Evolutionary conservation across 768 basidiomycete species (phyloP), one percentile per base, ranked within the genome.

Genomic region (Pleurotus cornucopiae): DNA sequence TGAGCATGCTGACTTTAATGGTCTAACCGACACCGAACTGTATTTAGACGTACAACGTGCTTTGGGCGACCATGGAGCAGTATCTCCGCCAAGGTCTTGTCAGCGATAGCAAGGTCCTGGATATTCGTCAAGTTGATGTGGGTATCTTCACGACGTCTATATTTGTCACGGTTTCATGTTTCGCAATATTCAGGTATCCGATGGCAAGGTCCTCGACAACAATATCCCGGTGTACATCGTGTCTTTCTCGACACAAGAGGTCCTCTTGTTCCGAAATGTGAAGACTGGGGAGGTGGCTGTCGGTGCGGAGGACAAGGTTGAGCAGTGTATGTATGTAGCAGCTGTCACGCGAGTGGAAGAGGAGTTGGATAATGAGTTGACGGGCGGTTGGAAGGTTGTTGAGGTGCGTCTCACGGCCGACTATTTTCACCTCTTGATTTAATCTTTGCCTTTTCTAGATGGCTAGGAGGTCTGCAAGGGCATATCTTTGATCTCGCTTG

Each of bases 61-160:
- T 98, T 3, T 96, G 95, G 90, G 96, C 96, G 5, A 96, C 94
- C 5, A 91, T 99, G 84, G 94, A 95, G 62, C 88, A 91, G 63
- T 98, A 94, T 68, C 81, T 95, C 48, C 80, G 83, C 38, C 94
- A 96, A 65, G 94, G 96, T 1, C 80, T 98, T 21, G 76, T 96
- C 61, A 92, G 91, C 61, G 93, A 95, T 66, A 94, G 91, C 70
- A 93, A 92, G 65, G 89, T 97, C 16, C 84, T 98, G 16, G 96
- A 98, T 73, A 98, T 99, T 66, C 89, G 94, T 56, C 89, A 96
- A 75, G 94, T 99, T 41, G 97, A 99, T 69, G 94, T 98, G 68
- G 58, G 88, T 75, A 51, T 21, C 14, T 57, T 16, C 13, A 43
- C 38, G 54, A 3, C 9, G 44, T 41, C 46, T 43, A 11, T 2